Conservation (phyloP, 352 stramenopile species). For the Pythium vanterpoolii region DNA sequence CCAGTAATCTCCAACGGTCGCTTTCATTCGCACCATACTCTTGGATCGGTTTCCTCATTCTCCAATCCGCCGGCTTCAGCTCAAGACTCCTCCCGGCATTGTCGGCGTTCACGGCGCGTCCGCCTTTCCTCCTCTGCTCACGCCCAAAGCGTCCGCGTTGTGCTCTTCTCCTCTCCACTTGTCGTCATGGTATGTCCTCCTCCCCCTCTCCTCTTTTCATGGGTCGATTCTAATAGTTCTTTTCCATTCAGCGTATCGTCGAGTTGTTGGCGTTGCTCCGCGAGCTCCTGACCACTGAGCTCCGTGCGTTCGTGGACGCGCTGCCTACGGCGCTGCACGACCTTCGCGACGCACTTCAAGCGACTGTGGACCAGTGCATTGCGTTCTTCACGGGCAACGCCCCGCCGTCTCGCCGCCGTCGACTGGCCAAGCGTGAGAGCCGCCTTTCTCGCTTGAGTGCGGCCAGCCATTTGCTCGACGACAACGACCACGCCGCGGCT, state of each 20-base stretch:
- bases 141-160: no score
- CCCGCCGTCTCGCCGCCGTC: neutral
- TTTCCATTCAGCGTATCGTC: constrained; percentile 4
- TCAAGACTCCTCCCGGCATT: constrained; percentile 9
- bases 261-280: constrained; percentile 9
- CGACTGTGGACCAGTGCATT: constrained; percentile 5
- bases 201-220: neutral
- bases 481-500: neutral
- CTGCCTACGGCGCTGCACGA: constrained; percentile 13
- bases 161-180: neutral
- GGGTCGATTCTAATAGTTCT: no score
- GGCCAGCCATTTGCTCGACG: neutral
- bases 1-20: no score
- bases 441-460: constrained; percentile 6
- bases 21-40: no score
- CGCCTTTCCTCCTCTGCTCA: neutral
- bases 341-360: constrained; percentile 7
- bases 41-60: constrained; percentile 13
- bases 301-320: constrained; percentile 7
- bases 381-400: neutral
- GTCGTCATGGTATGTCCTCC: neutral
- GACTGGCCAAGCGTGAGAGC: neutral
- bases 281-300: constrained; percentile 7
- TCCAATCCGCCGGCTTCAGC: constrained; percentile 3
- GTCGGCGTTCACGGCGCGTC: neutral